These are phyloP conservation scores for Taphrina populina DNA, from an alignment of 1,139 yeast genomes.

Conservation along the genomic window DNA sequence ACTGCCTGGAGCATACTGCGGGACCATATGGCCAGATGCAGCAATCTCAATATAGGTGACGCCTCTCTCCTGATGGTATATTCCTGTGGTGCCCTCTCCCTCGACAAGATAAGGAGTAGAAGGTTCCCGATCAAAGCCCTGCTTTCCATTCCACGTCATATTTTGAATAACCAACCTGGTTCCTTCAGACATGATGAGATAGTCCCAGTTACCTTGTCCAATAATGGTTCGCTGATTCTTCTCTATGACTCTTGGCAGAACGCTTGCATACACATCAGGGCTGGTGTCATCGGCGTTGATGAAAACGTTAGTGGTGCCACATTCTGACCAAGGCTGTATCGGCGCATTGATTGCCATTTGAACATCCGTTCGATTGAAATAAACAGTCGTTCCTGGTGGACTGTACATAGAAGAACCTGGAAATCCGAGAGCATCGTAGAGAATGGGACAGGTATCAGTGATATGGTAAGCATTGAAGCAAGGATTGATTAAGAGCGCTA, in stretches of 20 bases:
- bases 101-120: slow-evolving; percentile 7
- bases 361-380: slow-evolving; percentile 22
- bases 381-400: slow-evolving; percentile 6
- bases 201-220: slow-evolving; percentile 28
- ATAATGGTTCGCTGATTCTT: slow-evolving; percentile 10
- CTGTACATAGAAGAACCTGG: slow-evolving; percentile 4
- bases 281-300: slow-evolving; percentile 1
- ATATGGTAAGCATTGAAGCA: slow-evolving; percentile 16
- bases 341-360: slow-evolving; percentile 28
- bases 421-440: slow-evolving; percentile 19
- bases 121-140: slow-evolving; percentile 19
- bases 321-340: slow-evolving; percentile 14
- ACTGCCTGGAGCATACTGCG: slow-evolving; percentile 16
- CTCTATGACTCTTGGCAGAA: slow-evolving; percentile 21
- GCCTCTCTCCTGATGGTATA: slow-evolving; percentile 17
- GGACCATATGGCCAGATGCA: slow-evolving; percentile 25
- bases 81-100: slow-evolving; percentile 17
- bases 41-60: slow-evolving; percentile 18
- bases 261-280: slow-evolving; percentile 4
- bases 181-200: slow-evolving; percentile 24
- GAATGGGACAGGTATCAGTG: slow-evolving; percentile 21
- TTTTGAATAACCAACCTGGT: slow-evolving; percentile 29
- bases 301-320: slow-evolving; percentile 14
- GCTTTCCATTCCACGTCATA: slow-evolving; percentile 31
- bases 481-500: slow-evolving; percentile 3